phyloP scores from a whole-genome alignment of 257 asterid species.

The Jaltomata sinuosa region DNA sequence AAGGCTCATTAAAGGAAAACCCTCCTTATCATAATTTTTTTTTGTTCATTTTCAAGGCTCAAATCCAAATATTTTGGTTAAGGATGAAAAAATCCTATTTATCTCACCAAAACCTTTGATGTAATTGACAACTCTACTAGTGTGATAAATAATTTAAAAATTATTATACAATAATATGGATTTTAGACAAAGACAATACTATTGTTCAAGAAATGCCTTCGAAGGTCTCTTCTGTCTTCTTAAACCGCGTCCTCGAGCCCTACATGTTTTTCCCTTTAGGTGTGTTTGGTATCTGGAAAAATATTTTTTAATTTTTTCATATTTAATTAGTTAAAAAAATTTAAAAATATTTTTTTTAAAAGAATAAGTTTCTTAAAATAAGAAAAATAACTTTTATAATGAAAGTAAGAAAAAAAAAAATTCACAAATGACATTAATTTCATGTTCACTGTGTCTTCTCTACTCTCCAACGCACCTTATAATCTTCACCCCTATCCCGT shows the following conservation, averaged over 20 bases:
- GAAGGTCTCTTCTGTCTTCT: not conserved
- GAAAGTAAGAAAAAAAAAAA: no score
- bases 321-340: no score
- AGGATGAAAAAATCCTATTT: not conserved
- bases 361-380: no score
- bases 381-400: no score
- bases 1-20: not conserved
- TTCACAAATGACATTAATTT: no score
- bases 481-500: no score
- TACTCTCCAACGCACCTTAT: no score
- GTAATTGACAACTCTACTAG: not conserved
- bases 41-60: not conserved
- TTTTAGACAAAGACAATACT: not conserved
- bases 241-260: not conserved
- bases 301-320: no score
- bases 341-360: no score
- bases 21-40: no score
- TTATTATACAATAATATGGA: not conserved
- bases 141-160: not conserved
- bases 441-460: no score
- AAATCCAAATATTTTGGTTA: not conserved
- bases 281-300: no score
- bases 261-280: not conserved
- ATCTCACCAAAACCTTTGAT: not conserved
- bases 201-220: not conserved